These are phyloP conservation scores for Mortierella sp. DNA, from an alignment of 371 early-diverging fungal species.

Conservation along the genomic window DNA sequence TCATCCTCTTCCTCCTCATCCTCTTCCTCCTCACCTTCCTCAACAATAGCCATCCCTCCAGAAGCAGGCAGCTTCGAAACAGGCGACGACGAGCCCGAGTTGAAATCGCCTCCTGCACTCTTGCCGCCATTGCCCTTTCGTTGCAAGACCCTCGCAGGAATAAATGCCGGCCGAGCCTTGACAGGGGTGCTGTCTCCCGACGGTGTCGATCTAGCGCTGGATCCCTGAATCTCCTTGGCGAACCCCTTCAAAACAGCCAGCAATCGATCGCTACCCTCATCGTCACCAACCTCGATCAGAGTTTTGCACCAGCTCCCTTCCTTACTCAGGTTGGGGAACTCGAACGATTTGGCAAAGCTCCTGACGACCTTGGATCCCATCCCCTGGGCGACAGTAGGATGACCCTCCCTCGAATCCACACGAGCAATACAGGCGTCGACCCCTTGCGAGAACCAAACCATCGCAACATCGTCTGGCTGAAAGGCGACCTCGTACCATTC, in stretches of 20 bases:
- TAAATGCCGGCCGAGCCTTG: conserved; percentile 47
- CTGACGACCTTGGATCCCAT: conserved; percentile 52
- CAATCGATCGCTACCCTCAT: conserved; percentile 42
- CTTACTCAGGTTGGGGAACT: conserved; percentile 45
- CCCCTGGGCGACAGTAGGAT: conserved; percentile 59
- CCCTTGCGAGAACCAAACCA: conserved; percentile 59
- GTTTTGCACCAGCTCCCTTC: conserved; percentile 55
- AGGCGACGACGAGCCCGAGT: conserved; percentile 3
- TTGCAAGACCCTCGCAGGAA: conserved; percentile 48
- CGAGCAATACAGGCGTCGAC: conserved; percentile 57
- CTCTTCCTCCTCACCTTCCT: conserved; percentile 26
- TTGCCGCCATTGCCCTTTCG: conserved; percentile 22
- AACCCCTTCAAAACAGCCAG: conserved; percentile 25
- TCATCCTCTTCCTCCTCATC: conserved; percentile 27
- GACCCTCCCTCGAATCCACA: conserved; percentile 48
- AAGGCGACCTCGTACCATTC: conserved; percentile 57
- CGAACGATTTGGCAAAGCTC: conserved; percentile 53
- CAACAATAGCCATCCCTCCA: conserved; percentile 36
- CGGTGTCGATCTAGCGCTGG: not conserved
- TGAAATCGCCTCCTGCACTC: not conserved
- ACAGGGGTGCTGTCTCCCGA: conserved; percentile 14
- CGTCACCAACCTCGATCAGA: conserved; percentile 47
- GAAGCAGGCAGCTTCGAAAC: conserved; percentile 15
- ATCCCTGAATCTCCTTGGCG: conserved; percentile 28
- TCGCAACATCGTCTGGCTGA: conserved; percentile 42